Evolutionary conservation across 176 grass and related monocot genomes (phyloP).

Genomic region (Canna indica): DNA sequence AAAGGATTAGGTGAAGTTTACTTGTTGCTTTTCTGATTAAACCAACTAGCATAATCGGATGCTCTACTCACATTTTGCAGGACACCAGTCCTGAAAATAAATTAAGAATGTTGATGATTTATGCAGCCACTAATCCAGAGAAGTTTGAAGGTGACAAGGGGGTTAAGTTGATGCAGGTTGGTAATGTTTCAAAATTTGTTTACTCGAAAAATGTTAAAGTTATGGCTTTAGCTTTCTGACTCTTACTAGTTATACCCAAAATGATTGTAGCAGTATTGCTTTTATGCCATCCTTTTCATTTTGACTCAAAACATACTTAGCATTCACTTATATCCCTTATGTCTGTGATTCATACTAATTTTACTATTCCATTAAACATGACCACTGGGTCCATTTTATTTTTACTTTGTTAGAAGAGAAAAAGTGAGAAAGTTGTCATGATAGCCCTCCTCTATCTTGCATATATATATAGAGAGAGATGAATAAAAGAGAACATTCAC

Average conservation of each 20-base stretch:
- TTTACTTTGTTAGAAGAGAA: too few species aligned
- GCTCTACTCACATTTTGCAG: constrained; percentile 33
- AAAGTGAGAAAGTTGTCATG: too few species aligned
- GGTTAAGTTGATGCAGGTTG: constrained; percentile 87
- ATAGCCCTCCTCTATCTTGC: too few species aligned
- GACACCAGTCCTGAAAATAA: constrained; percentile 91
- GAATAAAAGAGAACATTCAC: too few species aligned
- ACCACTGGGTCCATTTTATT: background rate
- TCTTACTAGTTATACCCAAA: background rate
- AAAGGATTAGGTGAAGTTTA: background rate
- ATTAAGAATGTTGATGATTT: constrained; percentile 84
- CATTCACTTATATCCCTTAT: background rate
- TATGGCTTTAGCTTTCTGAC: background rate
- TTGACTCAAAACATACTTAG: background rate
- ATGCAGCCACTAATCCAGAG: constrained; percentile 67
- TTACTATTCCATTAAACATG: background rate
- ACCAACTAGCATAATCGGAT: constrained; percentile 14
- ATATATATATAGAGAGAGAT: too few species aligned
- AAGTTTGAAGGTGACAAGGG: constrained; percentile 99
- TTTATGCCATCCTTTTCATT: background rate
- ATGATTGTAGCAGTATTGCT: background rate
- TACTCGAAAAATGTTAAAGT: background rate
- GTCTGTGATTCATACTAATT: background rate
- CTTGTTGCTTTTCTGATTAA: background rate
- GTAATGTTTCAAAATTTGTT: background rate